Evolutionary conservation across 176 grass and related monocot species (phyloP), one percentile per base, ranked within the genome.

Genomic region (Alopecurus myosuroides): DNA sequence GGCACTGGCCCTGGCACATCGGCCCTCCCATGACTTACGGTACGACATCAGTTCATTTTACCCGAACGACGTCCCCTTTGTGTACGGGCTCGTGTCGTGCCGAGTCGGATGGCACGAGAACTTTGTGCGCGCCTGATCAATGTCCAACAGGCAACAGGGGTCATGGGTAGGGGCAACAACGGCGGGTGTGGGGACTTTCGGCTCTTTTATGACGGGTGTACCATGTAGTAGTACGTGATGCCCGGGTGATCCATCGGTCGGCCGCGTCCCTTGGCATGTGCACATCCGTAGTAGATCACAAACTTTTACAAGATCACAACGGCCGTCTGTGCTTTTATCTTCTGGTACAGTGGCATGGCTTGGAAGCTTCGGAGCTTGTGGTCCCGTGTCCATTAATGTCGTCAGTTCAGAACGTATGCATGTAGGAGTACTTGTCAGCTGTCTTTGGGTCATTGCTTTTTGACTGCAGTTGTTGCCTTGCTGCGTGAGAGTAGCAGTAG

Each of bases 51-150:
- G n/a, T n/a, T 42, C 40, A 23, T 35, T 29, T 11, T 1, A 30
- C 42, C 14, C 5, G 77, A 22, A 50, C 18, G 42, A 6, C 36
- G 44, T 39, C 40, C 6, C 28, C n/a, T 58, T 35, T n/a, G 74
- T 13, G 7, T 3, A 31, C 33, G 46, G 17, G 63, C 33, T 66
- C 51, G 30, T 76, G 11, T 18, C 30, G 49, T 37, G 51, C 29
- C 46, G 29, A 53, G 14, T 22, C 25, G 55, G 77, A 80, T 7
- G 57, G 0, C 41, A 49, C n/a, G 55, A 31, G 77, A 81, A 34
- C 56, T 64, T 86, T 81, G 85, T 52, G 77, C 67, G 41, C 67
- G 17, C 18, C 57, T 10, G 30, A 31, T 52, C 41, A 74, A 74
- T 53, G 53, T 30, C 66, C 77, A n/a, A 14, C 57, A 2, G 34